These are phyloP conservation scores for Fusarium keratoplasticum DNA, from an alignment of 2,329 filamentous ascomycete species.

Conservation along the genomic window DNA sequence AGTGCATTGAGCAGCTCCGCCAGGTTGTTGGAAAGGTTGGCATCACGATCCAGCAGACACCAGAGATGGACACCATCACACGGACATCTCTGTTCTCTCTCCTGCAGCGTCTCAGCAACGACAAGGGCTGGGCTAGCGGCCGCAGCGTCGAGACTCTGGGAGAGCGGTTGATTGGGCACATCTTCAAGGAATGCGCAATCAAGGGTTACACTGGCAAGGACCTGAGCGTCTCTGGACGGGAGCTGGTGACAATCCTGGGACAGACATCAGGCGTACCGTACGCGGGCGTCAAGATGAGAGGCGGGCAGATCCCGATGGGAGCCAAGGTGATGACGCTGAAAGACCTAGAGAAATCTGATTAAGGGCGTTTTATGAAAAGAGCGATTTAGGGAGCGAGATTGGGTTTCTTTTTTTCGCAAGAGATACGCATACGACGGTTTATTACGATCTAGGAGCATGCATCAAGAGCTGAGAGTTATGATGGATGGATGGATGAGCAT, in stretches of 20 bases:
- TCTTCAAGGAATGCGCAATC: slow-evolving; percentile 51
- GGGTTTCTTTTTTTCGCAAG: slow-evolving; percentile 3
- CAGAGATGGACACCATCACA: slow-evolving; percentile 38
- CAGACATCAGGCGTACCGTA: slow-evolving; percentile 43
- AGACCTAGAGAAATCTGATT: slow-evolving; percentile 47
- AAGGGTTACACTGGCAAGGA: slow-evolving; percentile 46
- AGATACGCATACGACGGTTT: slow-evolving; percentile 8
- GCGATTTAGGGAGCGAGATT: slow-evolving; percentile 12
- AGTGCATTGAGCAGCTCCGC: slow-evolving; percentile 61
- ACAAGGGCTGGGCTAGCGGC: slow-evolving; percentile 70
- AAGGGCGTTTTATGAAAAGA: slow-evolving; percentile 8
- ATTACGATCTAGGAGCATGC: slow-evolving; percentile 6
- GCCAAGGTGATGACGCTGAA: slow-evolving; percentile 49
- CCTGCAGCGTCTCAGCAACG: slow-evolving; percentile 56
- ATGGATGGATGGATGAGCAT: slow-evolving; percentile 18
- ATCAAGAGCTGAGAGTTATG: slow-evolving; percentile 21
- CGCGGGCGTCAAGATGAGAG: slow-evolving; percentile 38
- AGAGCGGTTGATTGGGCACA: slow-evolving; percentile 60
- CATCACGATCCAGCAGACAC: slow-evolving; percentile 44
- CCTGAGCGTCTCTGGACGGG: slow-evolving; percentile 44
- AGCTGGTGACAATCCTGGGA: slow-evolving; percentile 45
- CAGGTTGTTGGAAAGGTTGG: slow-evolving; percentile 48
- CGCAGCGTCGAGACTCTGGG: slow-evolving; percentile 69
- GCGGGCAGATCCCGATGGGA: slow-evolving; percentile 45
- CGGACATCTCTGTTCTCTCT: slow-evolving; percentile 45